Base-by-base conservation (phyloP, 192 early-diverging fungal species). In the Coemansia javaensis region DNA sequence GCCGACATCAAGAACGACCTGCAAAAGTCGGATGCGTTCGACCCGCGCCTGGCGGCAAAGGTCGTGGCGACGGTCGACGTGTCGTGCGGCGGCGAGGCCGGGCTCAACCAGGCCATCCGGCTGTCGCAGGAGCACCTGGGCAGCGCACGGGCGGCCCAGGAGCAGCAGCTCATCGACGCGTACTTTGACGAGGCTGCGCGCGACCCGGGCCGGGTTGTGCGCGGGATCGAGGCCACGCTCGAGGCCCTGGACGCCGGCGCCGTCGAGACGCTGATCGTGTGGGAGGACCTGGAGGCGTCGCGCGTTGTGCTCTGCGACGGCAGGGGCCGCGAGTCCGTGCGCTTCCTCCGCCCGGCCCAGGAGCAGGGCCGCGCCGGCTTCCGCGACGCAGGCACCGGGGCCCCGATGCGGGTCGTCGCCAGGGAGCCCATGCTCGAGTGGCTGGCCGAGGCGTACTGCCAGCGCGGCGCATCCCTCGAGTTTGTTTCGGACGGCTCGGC, bases 1-100 rank as follows among this genome's bases (percentile, higher is more conserved):
- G 95, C 95, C 28, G 95, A 98, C 73, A 93, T 98, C 81, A 98
- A 98, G 79, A 90, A 90, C 15, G 92, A 91, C 53, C 73, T 98
- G 40, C 81, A 84, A 20, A 85, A 93, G 63, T 92, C 90, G 21
- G 93, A 96, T 60, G 59, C 96, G 63, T 90, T 96, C 63, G 94
- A 96, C 71, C 83, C 78, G 40, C 87, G 94, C 57, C 79, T 98
- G 40, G 63, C 70, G 41, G 81, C 77, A 37, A 94, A 93, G 72
- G 79, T 98, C 39, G 69, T 98, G 56, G 91, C 89, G 52, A 72
- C 86, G 50, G 89, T 98, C 8, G 94, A 98, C 62, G 94, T 98
- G 16, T 89, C 90, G 23, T 96, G 96, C 61, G 94, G 94, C 75
- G 94, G 94, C 41, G 92, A 96, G 67, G 92, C 93, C 72, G 94